Evolutionary conservation across 805 yeast species (phyloP).

Genomic region (Yarrowia hollandica): DNA sequence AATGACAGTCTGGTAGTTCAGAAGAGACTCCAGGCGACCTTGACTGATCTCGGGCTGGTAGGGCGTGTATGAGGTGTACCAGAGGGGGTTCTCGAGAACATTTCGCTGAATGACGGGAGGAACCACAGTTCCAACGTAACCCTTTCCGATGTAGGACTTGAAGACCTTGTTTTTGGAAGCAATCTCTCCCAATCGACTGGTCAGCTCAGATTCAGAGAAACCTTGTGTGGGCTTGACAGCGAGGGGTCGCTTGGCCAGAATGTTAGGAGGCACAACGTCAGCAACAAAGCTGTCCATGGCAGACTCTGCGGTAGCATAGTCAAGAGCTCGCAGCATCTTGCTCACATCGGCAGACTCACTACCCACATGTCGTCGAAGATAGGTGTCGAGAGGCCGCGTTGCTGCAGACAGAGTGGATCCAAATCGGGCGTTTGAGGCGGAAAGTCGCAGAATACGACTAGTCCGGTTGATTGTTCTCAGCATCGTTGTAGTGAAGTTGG

Average conservation of each 20-base stretch:
- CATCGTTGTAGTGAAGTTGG: not conserved
- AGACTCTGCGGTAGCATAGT: slow-evolving; percentile 50
- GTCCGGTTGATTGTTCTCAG: slow-evolving; percentile 15
- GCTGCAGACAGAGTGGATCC: slow-evolving; percentile 9
- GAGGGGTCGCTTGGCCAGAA: slow-evolving; percentile 68
- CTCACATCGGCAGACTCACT: slow-evolving; percentile 62
- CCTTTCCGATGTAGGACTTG: slow-evolving; percentile 85
- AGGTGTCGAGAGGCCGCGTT: slow-evolving; percentile 63
- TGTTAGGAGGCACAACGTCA: slow-evolving; percentile 73
- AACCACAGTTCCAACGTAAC: slow-evolving; percentile 84
- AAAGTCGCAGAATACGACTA: slow-evolving; percentile 18
- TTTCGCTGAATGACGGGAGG: slow-evolving; percentile 95
- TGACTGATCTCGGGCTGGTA: slow-evolving; percentile 98
- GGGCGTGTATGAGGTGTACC: slow-evolving; percentile 99
- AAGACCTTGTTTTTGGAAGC: slow-evolving; percentile 75
- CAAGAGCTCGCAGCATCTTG: slow-evolving; percentile 65
- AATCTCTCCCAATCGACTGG: slow-evolving; percentile 61
- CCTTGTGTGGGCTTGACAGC: slow-evolving; percentile 70
- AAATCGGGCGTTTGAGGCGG: slow-evolving; percentile 19
- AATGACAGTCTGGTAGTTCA: slow-evolving; percentile 91
- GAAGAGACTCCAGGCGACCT: slow-evolving; percentile 86
- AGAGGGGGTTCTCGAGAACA: slow-evolving; percentile 87
- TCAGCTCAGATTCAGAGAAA: slow-evolving; percentile 77
- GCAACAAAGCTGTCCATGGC: slow-evolving; percentile 63
- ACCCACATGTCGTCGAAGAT: slow-evolving; percentile 89